These are phyloP conservation scores for Kuraishia cidri DNA, from an alignment of 805 yeast species.

Conservation along the genomic window DNA sequence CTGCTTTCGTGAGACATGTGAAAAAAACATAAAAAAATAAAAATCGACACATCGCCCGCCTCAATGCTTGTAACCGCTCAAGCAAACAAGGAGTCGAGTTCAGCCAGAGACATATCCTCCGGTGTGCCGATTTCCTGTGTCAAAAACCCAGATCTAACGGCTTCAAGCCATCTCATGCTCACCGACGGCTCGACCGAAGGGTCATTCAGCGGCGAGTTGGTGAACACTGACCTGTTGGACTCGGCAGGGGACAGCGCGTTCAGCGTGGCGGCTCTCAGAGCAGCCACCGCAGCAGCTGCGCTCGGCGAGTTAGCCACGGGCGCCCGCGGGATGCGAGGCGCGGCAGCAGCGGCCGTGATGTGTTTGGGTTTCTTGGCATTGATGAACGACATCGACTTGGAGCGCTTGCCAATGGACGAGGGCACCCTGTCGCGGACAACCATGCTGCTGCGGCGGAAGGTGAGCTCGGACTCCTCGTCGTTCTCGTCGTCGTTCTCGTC, in stretches of 20 bases:
- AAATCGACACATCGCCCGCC: too few species aligned
- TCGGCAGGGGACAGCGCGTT: conserved; percentile 35
- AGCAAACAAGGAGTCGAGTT: conserved; percentile 42
- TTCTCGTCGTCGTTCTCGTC: conserved; percentile 29
- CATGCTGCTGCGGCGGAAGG: too few species aligned
- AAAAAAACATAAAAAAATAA: too few species aligned
- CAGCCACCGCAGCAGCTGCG: conserved; percentile 71
- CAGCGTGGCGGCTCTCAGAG: conserved; percentile 59
- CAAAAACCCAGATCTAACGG: conserved; percentile 68
- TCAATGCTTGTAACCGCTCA: too few species aligned
- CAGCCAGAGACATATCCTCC: conserved; percentile 69
- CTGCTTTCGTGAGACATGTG: too few species aligned
- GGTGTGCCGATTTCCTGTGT: conserved; percentile 74
- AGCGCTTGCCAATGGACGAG: conserved; percentile 38
- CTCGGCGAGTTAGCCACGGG: conserved; percentile 47
- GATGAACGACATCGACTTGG: conserved; percentile 57
- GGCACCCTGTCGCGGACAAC: neutral
- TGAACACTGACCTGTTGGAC: conserved; percentile 21
- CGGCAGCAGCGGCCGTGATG: conserved; percentile 75
- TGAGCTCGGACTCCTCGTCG: conserved; percentile 15
- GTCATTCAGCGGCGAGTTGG: conserved; percentile 22
- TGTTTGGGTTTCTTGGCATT: conserved; percentile 39
- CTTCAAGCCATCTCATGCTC: conserved; percentile 61
- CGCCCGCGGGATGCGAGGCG: conserved; percentile 67
- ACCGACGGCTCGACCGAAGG: conserved; percentile 24